phyloP scores from a whole-genome alignment of 805 yeast genomes.

The Kazachstania viticola region DNA sequence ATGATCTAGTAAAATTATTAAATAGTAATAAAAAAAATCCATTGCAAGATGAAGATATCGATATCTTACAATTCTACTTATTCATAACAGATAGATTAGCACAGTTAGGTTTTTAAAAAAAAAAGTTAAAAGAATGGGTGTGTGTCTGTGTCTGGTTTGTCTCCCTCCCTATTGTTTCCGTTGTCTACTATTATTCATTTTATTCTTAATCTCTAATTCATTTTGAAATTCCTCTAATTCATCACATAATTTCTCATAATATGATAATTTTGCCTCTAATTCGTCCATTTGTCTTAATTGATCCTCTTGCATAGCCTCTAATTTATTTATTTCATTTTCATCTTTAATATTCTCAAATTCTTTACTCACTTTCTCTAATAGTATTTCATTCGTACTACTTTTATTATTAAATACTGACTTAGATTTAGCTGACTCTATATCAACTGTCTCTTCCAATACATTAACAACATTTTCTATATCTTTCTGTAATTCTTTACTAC shows the following conservation, averaged over 20 bases:
- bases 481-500: constrained; percentile 8
- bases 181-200: constrained; percentile 11
- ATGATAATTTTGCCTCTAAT: constrained; percentile 29
- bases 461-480: constrained; percentile 15
- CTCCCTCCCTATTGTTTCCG: neutral
- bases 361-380: constrained; percentile 13
- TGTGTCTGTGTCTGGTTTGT: neutral
- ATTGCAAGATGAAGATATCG: constrained; percentile 32
- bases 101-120: constrained; percentile 37
- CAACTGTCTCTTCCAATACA: constrained; percentile 17
- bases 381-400: constrained; percentile 12
- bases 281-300: constrained; percentile 13
- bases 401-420: constrained; percentile 18
- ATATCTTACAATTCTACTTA: constrained; percentile 59
- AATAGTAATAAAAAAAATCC: constrained; percentile 1
- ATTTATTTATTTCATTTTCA: constrained; percentile 16
- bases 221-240: constrained; percentile 55
- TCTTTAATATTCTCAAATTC: constrained; percentile 12
- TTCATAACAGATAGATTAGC: constrained; percentile 57
- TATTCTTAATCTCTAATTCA: constrained; percentile 39
- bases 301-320: constrained; percentile 21
- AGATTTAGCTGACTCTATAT: constrained; percentile 19
- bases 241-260: constrained; percentile 34
- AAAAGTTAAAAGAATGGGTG: neutral
- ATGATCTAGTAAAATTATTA: constrained; percentile 11